These are phyloP conservation scores for Coemansia sp. DNA, from an alignment of 192 early-diverging fungal genomes.

Conservation along the genomic window DNA sequence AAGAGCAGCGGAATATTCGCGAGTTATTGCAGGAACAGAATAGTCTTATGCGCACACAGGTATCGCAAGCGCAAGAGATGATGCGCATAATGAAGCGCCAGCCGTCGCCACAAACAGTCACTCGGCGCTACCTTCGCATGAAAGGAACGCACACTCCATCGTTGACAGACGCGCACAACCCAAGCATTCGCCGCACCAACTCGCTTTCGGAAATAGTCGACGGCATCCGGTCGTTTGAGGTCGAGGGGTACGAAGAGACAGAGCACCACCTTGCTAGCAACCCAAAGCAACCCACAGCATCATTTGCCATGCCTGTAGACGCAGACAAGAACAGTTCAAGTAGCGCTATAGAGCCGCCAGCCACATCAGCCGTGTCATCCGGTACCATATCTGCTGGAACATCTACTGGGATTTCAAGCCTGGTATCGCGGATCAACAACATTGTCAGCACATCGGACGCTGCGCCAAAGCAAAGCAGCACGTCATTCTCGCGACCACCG, in stretches of 20 bases:
- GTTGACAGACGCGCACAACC: conserved; percentile 6
- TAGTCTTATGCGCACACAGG: conserved; percentile 38
- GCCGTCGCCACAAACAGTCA: conserved; percentile 44
- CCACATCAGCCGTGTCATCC: background rate
- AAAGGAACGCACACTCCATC: conserved; percentile 38
- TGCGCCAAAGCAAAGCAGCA: background rate
- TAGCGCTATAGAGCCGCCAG: conserved; percentile 4
- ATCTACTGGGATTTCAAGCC: conserved; percentile 26
- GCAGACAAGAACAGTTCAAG: background rate
- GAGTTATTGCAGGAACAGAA: conserved; percentile 47
- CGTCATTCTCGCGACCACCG: conserved; percentile 30
- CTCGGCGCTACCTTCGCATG: conserved; percentile 48
- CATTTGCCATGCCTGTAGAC: conserved; percentile 20
- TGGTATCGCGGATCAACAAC: conserved; percentile 45
- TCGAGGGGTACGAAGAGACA: conserved; percentile 52
- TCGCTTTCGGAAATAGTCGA: conserved; percentile 51
- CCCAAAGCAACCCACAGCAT: conserved; percentile 12
- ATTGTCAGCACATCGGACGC: conserved; percentile 16
- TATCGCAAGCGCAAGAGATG: conserved; percentile 49
- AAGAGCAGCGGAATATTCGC: conserved; percentile 52
- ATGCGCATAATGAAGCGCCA: conserved; percentile 36
- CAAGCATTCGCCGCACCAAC: conserved; percentile 35
- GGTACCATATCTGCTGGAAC: conserved; percentile 1
- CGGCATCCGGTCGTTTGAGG: conserved; percentile 47
- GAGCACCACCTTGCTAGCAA: conserved; percentile 18